Evolutionary conservation across 371 early-diverging fungal genomes (phyloP), one percentile per base, ranked within the genome.

Genomic region (Mucor racemosus): DNA sequence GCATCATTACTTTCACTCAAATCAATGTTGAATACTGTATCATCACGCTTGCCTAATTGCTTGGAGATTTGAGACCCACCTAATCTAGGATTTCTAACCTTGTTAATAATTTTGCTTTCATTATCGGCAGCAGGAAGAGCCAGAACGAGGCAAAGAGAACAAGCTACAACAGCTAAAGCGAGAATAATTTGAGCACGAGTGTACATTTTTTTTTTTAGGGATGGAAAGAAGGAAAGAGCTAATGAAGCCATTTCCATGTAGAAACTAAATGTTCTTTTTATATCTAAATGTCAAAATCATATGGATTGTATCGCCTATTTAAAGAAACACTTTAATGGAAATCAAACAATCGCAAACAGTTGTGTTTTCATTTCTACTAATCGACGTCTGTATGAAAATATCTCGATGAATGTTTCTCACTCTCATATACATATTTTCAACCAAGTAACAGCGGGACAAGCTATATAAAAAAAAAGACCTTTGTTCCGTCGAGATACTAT

Each of bases 161-260:
- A 40, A 26, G 63, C 64, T 15, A 55, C 31, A 13, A 63, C 14
- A 41, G 64, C 34, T 13, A 63, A 55, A 35, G 40, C 38, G 5
- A 62, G 17, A 5, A 63, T 17, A 31, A 63, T 17, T 39, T 63
- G 59, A 65, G 50, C 57, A 60, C 41, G 42, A 57, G 58, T 34
- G 7, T 39, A 44, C 46, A 41, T 58, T 21, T 48, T 39, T 53
- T 10, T 19, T 38, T 38, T 7, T 15, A 46, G 10, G 19, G 17
- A 19, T n/a, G 19, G 19, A 46, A 17, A 46, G 17, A 46, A 17
- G 17, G 17, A 46, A 46, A 19, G 9, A 46, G 3, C 3, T 19
- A 19, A 19, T 46, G 17, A 46, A 19, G 19, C 19, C 17, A 19
- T n/a, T 19, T 19, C 46, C 1, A 8, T 46, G 17, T 19, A 46